phyloP scores from a whole-genome alignment of 768 basidiomycete species.

The Lactarius indigo region DNA sequence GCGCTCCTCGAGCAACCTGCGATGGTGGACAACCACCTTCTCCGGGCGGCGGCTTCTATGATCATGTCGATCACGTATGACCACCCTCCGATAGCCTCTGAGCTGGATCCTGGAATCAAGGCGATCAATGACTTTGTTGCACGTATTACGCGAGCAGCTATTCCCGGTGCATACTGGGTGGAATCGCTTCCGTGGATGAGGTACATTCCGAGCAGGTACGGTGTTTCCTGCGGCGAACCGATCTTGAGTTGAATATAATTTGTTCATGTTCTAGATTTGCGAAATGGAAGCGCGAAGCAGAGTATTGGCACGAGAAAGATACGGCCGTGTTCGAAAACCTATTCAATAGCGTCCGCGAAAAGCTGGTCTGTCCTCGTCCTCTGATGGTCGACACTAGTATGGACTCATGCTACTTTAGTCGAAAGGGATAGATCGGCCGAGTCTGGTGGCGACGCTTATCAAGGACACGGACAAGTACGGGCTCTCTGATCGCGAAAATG shows the following conservation, averaged over 20 bases:
- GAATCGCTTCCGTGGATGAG: conserved; percentile 18
- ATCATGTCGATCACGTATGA: conserved; percentile 19
- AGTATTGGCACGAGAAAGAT: conserved; percentile 1
- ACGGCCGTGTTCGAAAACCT: conserved; percentile 2
- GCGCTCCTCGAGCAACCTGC: not conserved
- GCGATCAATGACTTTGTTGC: not conserved
- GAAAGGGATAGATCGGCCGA: not conserved
- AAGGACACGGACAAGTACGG: not conserved
- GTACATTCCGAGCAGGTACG: conserved; percentile 1
- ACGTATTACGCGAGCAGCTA: not conserved
- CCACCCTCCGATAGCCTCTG: not conserved
- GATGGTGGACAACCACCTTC: not conserved
- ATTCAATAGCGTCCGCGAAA: not conserved
- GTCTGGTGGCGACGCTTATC: not conserved
- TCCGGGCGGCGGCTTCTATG: conserved; percentile 3
- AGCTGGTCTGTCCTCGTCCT: not conserved
- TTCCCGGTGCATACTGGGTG: conserved; percentile 8
- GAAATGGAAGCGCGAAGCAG: conserved; percentile 18
- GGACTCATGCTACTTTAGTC: not conserved
- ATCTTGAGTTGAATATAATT: not conserved
- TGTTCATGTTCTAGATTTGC: not conserved
- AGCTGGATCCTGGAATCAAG: not conserved
- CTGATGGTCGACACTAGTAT: not conserved
- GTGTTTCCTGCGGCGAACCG: not conserved
- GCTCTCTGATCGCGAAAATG: conserved; percentile 1